phyloP scores from a whole-genome alignment of 805 yeast genomes.

The Kuraishia borneana region DNA sequence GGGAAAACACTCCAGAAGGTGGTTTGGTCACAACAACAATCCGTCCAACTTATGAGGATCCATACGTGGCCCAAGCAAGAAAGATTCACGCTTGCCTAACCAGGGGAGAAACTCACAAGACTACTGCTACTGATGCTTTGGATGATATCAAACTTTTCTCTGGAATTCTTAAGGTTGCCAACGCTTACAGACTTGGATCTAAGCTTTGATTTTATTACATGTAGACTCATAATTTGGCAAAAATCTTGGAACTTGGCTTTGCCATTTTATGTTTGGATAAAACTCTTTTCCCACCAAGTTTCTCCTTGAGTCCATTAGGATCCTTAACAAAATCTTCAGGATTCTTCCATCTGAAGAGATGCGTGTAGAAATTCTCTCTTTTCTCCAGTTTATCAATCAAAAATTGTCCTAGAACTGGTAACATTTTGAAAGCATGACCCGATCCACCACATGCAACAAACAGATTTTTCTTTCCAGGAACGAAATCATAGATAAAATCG shows the following conservation, averaged over 20 bases:
- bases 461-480: slow-evolving; percentile 16
- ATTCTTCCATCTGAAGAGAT: slow-evolving; percentile 22
- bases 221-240: no score
- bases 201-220: no score
- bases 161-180: no score
- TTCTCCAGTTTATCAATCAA: slow-evolving; percentile 22
- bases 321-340: slow-evolving; percentile 13
- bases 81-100: no score
- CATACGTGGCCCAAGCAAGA: no score
- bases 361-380: slow-evolving; percentile 16
- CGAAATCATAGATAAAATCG: slow-evolving; percentile 19
- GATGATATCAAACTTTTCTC: no score
- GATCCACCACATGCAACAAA: slow-evolving; percentile 24
- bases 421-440: slow-evolving; percentile 23
- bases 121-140: no score
- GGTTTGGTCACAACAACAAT: not conserved
- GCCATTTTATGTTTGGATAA: slow-evolving; percentile 12
- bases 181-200: no score
- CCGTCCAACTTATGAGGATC: slow-evolving; percentile 4
- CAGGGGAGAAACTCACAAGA: no score
- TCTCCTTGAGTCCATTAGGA: slow-evolving; percentile 18
- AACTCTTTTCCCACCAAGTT: slow-evolving; percentile 8
- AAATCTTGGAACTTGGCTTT: no score
- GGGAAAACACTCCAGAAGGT: slow-evolving; percentile 2
- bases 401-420: slow-evolving; percentile 20